These are phyloP conservation scores for Penicillium frequentans DNA, from an alignment of 2,329 filamentous ascomycete species.

Conservation along the genomic window DNA sequence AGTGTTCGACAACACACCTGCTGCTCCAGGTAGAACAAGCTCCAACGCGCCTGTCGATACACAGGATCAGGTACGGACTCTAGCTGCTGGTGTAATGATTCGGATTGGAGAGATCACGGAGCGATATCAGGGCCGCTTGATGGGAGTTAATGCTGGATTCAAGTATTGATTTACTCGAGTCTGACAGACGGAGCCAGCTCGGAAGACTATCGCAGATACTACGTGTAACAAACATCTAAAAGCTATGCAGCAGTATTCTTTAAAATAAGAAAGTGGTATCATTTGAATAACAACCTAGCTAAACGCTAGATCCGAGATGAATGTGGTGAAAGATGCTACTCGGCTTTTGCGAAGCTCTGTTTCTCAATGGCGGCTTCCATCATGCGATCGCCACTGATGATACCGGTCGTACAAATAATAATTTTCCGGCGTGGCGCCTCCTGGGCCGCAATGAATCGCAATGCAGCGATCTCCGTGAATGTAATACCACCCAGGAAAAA, in stretches of 20 bases:
- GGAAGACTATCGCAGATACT: not conserved
- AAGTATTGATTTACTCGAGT: slow-evolving; percentile 27
- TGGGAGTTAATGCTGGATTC: slow-evolving; percentile 65
- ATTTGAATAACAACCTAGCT: slow-evolving; percentile 6
- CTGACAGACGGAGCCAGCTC: not conserved
- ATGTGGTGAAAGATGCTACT: slow-evolving; percentile 9
- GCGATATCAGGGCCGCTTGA: slow-evolving; percentile 72
- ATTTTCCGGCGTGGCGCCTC: slow-evolving; percentile 80
- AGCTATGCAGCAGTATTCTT: not conserved
- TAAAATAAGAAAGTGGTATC: slow-evolving; percentile 13
- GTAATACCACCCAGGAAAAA: slow-evolving; percentile 97
- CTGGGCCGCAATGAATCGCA: slow-evolving; percentile 84
- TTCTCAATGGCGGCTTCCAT: slow-evolving; percentile 83
- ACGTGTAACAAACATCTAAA: not conserved
- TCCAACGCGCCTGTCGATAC: slow-evolving; percentile 43
- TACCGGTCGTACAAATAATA: slow-evolving; percentile 87
- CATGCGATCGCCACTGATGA: slow-evolving; percentile 85
- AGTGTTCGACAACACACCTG: slow-evolving; percentile 64
- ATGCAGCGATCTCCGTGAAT: slow-evolving; percentile 90
- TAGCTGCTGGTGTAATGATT: slow-evolving; percentile 81
- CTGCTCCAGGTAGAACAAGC: slow-evolving; percentile 62
- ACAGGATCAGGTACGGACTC: slow-evolving; percentile 41
- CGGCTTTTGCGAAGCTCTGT: slow-evolving; percentile 54
- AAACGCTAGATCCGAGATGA: slow-evolving; percentile 8
- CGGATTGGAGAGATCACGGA: slow-evolving; percentile 79